Percentiles rank a stretch among this genome's conserved stretches.
Conservation (phyloP, 2,329 filamentous ascomycete genomes). For the Scytalidium lignicola region DNA sequence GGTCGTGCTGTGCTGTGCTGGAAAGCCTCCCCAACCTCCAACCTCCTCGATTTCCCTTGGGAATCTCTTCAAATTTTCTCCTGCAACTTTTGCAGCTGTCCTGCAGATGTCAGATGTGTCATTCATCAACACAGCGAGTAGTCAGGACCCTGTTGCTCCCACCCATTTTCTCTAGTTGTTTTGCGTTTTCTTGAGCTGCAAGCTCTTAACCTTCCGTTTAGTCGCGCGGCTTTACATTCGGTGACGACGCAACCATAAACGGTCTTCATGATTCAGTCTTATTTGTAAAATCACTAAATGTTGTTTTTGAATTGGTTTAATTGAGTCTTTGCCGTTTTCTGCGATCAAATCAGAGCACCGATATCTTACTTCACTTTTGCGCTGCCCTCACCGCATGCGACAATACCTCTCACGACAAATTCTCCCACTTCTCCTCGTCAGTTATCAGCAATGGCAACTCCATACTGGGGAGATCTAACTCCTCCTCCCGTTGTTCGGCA, state of each 20-base stretch:
- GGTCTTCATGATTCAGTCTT: too few relatives aligned
- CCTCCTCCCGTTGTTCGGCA: conserved; percentile 36
- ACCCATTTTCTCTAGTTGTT: too few relatives aligned
- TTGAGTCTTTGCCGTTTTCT: background rate
- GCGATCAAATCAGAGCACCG: background rate
- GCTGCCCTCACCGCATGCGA: background rate
- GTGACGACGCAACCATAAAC: too few relatives aligned
- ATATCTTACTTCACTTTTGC: background rate
- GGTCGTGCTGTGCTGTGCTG: background rate
- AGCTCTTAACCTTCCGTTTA: too few relatives aligned
- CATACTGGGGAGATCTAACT: conserved; percentile 57
- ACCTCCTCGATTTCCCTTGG: background rate
- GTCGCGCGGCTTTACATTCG: too few relatives aligned
- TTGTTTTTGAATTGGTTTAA: too few relatives aligned
- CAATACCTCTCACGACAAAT: background rate
- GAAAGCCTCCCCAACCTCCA: background rate
- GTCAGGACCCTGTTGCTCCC: background rate
- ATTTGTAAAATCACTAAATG: too few relatives aligned
- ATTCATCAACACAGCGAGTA: background rate
- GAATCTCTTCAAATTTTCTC: background rate
- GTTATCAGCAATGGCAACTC: conserved; percentile 38
- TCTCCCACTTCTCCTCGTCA: background rate
- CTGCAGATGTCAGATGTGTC: background rate
- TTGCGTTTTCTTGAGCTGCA: too few relatives aligned
- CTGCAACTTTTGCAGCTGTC: background rate